Conservation (phyloP, 352 stramenopile genomes). For the Peronosclerospora sorghi region DNA sequence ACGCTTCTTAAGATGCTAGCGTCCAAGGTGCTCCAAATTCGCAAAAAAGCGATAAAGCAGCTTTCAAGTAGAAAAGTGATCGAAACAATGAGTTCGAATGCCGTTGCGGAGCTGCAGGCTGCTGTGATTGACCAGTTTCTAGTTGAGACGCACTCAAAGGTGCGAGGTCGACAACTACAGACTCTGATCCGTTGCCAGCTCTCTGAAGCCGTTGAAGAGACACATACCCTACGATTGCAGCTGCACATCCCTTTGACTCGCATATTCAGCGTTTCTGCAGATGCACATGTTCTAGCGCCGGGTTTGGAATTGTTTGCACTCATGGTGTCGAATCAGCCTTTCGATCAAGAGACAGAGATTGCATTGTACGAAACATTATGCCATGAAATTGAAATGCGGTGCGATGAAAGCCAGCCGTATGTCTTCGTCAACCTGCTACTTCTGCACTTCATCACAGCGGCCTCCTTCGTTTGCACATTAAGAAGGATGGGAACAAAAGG, state of each 20-base stretch:
- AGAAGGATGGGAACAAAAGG: neutral
- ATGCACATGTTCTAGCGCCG: constrained; percentile 42
- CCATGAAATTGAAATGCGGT: constrained; percentile 35
- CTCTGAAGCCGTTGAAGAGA: constrained; percentile 4
- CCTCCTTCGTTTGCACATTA: constrained; percentile 22
- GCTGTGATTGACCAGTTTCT: constrained; percentile 39
- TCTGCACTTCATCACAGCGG: constrained; percentile 37
- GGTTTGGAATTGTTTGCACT: constrained; percentile 51
- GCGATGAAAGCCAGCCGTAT: constrained; percentile 37
- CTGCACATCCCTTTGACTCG: constrained; percentile 13
- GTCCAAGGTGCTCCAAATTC: constrained; percentile 40
- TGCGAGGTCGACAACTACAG: constrained; percentile 41
- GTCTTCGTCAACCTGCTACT: constrained; percentile 43
- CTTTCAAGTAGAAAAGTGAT: constrained; percentile 22
- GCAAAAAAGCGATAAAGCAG: constrained; percentile 49
- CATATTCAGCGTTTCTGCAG: constrained; percentile 29
- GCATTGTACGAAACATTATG: constrained; percentile 18
- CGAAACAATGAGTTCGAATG: constrained; percentile 1
- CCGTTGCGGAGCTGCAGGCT: constrained; percentile 18
- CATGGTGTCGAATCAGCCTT: constrained; percentile 13
- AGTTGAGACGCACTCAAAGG: constrained; percentile 56
- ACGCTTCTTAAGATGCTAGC: constrained; percentile 27
- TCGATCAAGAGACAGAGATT: neutral
- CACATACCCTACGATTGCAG: constrained; percentile 5
- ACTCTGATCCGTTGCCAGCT: constrained; percentile 34